Evolutionary conservation across 2,329 filamentous ascomycete genomes (phyloP), one percentile per base, ranked within the genome.

Genomic region (Sarocladium strictum): DNA sequence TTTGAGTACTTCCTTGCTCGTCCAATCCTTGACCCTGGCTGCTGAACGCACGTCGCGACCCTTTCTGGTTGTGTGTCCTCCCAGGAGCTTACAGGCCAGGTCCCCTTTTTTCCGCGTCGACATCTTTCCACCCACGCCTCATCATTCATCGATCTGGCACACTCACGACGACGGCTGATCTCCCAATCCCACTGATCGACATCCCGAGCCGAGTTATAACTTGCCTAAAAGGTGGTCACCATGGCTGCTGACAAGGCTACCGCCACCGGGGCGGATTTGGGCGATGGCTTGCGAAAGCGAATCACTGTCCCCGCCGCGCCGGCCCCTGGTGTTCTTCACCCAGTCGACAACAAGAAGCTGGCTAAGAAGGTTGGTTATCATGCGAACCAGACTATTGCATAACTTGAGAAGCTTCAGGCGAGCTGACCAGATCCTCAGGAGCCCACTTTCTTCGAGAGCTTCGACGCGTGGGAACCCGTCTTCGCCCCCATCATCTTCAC

Each of bases 401-500:
- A n/a, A n/a, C n/a, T n/a, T n/a, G n/a, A n/a, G n/a, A n/a, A n/a
- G n/a, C n/a, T n/a, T n/a, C n/a, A n/a, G n/a, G n/a, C n/a, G n/a
- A n/a, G n/a, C n/a, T n/a, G n/a, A n/a, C n/a, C n/a, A n/a, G n/a
- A 66, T 59, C 37, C 29, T 43, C n/a, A 80, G 71, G 69, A 77
- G 60, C 76, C 81, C 61, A 81, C 81, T 23, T 67, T 88, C 59
- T 71, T 89, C 62, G 69, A 85, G 55, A 75, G 80, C 62, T 78
- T 91, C 60, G 75, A 79, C 63, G 74, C 85, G 70, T 81, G 83
- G 79, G 78, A 88, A 67, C 75, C 78, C 66, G 64, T 85, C 64
- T 76, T 84, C 65, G 78, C 80, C 59, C 79, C 84, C 54, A 66
- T 86, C 63, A 65, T 86, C 65, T 82, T 86, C 71, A 81, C 81